Evolutionary conservation across 1,284 basidiomycete species (phyloP).

Genomic region (Puccinia horiana): DNA sequence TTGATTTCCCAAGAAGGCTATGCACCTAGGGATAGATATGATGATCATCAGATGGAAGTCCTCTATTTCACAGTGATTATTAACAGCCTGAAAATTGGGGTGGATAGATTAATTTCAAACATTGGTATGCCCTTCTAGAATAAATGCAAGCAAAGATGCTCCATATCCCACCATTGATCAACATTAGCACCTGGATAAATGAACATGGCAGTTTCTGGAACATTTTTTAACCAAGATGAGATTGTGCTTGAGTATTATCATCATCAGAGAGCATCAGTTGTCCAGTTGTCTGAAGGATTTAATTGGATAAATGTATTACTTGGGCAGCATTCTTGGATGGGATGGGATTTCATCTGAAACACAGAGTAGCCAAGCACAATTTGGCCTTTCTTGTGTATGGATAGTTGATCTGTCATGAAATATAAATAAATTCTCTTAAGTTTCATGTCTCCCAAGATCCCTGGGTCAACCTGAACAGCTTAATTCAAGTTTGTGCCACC

Average conservation of each 20-base stretch:
- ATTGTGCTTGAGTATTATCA: neutral
- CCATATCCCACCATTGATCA: neutral
- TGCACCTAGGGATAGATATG: neutral
- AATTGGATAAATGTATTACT: constrained; percentile 8
- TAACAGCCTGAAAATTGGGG: constrained; percentile 4
- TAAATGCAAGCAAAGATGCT: neutral
- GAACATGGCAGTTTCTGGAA: neutral
- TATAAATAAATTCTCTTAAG: constrained; percentile 16
- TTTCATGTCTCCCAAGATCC: neutral
- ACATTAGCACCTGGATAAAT: neutral
- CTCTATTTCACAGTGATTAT: neutral
- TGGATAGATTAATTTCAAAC: neutral
- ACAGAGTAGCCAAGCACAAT: neutral
- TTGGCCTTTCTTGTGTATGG: constrained; percentile 2
- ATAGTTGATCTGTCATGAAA: constrained; percentile 11
- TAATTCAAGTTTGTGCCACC: neutral
- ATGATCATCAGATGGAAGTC: constrained; percentile 12
- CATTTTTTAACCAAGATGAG: neutral
- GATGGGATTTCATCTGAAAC: neutral
- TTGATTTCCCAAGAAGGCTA: neutral
- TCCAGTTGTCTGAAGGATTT: constrained; percentile 12
- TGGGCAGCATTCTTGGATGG: constrained; percentile 1
- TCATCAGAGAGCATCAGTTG: neutral
- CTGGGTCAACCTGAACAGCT: neutral
- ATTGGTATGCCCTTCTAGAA: neutral